A percentile compares a stretch with the other conserved stretches of the same genome.
Conservation (phyloP, 441 rosid genomes). For the Cnidoscolus chayamansa region DNA sequence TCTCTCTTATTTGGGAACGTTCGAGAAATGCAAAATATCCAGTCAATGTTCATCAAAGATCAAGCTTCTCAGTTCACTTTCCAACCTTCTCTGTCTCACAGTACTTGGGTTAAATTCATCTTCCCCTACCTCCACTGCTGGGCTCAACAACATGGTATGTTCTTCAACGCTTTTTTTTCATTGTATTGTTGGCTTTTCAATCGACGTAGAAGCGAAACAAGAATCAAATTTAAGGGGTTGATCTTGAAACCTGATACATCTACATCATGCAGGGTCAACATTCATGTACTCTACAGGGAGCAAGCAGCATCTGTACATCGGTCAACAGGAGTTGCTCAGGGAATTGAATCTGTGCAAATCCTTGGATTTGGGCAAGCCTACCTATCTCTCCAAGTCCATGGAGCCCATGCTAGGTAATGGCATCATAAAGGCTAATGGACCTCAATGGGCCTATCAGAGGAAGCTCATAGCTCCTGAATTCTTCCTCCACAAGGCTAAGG, state of each 20-base stretch:
- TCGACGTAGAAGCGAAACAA: no score
- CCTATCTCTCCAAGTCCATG: conserved; percentile 7
- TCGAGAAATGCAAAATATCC: not conserved
- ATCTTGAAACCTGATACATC: no score
- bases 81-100: not conserved
- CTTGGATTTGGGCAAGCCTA: conserved; percentile 32
- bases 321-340: conserved; percentile 21
- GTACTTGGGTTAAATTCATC: no score
- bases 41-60: not conserved
- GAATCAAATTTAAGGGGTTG: no score
- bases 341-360: conserved; percentile 29
- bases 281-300: conserved; percentile 26
- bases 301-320: conserved; percentile 23
- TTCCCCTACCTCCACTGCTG: no score
- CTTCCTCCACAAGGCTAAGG: conserved; percentile 37
- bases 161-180: no score
- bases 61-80: not conserved
- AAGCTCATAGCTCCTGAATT: conserved; percentile 39
- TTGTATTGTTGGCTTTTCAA: no score
- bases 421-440: conserved; percentile 31
- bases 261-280: no score
- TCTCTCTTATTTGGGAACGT: not conserved
- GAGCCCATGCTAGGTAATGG: conserved; percentile 36
- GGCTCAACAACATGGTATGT: no score
- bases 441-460: conserved; percentile 34